A percentile compares a stretch with the other conserved stretches of the same genome.
Evolutionary conservation across 2,329 filamentous ascomycete genomes (phyloP).

Genomic region (Ophiostoma sp.): DNA sequence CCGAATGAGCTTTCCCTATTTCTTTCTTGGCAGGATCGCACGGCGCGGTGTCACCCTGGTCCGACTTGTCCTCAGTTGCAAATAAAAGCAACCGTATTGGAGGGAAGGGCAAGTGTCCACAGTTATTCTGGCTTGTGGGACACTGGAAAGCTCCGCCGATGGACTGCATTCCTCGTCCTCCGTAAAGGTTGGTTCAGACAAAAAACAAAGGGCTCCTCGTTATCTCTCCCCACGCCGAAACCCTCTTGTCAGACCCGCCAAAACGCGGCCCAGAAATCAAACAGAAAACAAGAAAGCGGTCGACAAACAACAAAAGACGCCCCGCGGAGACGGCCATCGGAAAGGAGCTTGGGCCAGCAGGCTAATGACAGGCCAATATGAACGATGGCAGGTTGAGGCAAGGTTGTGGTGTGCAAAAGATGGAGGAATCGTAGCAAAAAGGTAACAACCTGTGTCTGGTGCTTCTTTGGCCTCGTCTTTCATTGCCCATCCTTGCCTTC

Average conservation of each 20-base stretch:
- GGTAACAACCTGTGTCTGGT: neutral
- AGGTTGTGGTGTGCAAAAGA: neutral
- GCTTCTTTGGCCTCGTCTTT: neutral
- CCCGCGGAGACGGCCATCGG: neutral
- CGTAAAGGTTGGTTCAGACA: no score
- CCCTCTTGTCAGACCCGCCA: neutral
- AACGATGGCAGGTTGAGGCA: neutral
- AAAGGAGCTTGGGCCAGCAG: neutral
- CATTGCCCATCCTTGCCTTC: no score
- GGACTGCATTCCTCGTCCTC: neutral
- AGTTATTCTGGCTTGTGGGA: neutral
- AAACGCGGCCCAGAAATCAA: neutral
- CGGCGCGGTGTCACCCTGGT: neutral
- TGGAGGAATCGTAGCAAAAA: neutral
- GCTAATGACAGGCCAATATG: neutral
- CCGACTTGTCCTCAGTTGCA: neutral
- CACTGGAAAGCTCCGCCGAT: neutral
- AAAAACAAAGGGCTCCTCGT: neutral
- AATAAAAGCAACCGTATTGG: neutral
- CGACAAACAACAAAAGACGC: neutral
- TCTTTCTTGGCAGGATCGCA: neutral
- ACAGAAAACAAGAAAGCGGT: neutral
- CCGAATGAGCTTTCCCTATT: neutral
- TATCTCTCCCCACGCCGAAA: neutral
- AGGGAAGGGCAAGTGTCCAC: neutral